These are phyloP conservation scores for Didymella arachidicola DNA, from an alignment of 2,329 filamentous ascomycete genomes.

Conservation along the genomic window DNA sequence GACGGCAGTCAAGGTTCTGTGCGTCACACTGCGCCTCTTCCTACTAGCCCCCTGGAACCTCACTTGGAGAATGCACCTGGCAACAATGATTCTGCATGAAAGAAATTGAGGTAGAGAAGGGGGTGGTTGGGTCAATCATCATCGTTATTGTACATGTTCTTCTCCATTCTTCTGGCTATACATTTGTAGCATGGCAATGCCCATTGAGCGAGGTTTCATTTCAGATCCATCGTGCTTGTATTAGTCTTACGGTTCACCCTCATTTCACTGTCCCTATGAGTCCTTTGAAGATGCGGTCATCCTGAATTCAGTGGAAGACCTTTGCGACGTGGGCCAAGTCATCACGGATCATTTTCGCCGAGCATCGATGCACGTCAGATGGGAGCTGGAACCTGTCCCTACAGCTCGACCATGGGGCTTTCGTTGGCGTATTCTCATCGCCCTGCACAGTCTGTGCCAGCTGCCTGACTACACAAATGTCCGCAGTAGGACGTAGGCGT, in stretches of 20 bases:
- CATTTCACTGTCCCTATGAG: neutral
- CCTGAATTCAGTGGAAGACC: too few species aligned
- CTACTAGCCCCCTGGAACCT: neutral
- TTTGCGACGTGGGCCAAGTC: too few species aligned
- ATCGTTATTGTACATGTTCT: neutral
- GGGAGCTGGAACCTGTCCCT: too few species aligned
- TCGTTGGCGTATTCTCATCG: too few species aligned
- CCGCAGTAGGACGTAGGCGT: too few species aligned
- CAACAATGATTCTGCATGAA: neutral
- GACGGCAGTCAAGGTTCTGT: neutral
- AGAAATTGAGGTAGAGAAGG: neutral
- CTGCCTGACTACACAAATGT: too few species aligned
- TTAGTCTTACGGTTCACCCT: neutral
- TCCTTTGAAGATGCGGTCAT: too few species aligned
- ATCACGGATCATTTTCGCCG: too few species aligned
- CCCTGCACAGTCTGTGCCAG: too few species aligned
- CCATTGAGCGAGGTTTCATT: neutral
- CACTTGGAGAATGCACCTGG: neutral
- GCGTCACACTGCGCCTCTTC: neutral
- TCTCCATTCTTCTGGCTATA: neutral
- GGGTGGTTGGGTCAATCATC: neutral
- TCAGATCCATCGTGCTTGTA: neutral
- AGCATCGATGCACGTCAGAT: too few species aligned
- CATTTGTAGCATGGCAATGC: neutral
- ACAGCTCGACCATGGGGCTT: too few species aligned